Percentiles rank a stretch among this genome's conserved stretches.
These are phyloP conservation scores for Ustilago loliicola DNA, from an alignment of 1,284 basidiomycete genomes.

Conservation along the genomic window DNA sequence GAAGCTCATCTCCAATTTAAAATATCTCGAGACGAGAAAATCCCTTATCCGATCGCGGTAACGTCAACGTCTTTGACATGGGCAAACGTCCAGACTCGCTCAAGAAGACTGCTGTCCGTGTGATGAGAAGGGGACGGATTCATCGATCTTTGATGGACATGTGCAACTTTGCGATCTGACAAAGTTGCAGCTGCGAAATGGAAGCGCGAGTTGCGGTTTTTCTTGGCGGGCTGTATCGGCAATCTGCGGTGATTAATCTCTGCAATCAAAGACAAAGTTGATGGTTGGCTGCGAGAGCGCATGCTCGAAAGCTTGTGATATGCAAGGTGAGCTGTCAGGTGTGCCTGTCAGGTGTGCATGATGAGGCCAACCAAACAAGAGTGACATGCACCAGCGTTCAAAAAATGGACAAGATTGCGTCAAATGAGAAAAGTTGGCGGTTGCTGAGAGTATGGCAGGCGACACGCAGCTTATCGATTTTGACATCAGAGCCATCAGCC, in stretches of 20 bases:
- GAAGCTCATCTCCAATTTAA: no score
- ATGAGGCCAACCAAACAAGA: neutral
- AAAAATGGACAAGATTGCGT: neutral
- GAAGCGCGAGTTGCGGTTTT: neutral
- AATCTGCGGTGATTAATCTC: neutral
- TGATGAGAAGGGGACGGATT: no score
- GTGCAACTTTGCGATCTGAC: no score
- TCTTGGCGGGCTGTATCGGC: neutral
- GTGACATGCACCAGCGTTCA: neutral
- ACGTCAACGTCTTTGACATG: no score
- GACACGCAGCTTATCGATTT: slow-evolving; percentile 1
- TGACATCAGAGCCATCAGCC: neutral
- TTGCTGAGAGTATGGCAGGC: slow-evolving; percentile 3
- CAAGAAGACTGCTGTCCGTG: no score
- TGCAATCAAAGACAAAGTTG: neutral
- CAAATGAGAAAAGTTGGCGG: neutral
- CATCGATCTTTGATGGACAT: no score
- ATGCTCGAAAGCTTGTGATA: slow-evolving; percentile 3
- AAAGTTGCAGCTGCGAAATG: no score
- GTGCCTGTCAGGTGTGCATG: slow-evolving; percentile 33
- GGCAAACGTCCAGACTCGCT: no score
- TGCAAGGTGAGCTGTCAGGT: slow-evolving; percentile 35
- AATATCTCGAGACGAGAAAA: no score
- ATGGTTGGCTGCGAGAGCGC: neutral
- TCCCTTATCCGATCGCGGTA: no score